These are phyloP conservation scores for Eleusine coracana DNA, from an alignment of 176 grass and related monocot genomes.

Conservation along the genomic window DNA sequence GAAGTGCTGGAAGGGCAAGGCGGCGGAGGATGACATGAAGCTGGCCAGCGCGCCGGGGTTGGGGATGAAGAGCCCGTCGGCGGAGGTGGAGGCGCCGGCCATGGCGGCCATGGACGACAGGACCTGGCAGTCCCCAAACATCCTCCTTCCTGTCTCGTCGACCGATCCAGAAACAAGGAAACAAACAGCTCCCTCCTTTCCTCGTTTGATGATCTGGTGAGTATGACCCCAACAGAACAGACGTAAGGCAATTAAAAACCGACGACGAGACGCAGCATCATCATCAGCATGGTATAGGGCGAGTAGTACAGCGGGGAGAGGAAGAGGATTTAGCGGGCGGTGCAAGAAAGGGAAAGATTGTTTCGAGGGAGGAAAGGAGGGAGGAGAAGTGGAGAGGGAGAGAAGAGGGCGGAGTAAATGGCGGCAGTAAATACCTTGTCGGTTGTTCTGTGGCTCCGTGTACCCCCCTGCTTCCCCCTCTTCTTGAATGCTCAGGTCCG, in stretches of 20 bases:
- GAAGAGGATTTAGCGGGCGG: slow-evolving; percentile 45
- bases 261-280: not conserved
- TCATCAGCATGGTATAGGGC: not conserved
- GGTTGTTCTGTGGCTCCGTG: slow-evolving; percentile 62
- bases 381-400: not conserved
- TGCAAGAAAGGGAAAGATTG: slow-evolving; percentile 38
- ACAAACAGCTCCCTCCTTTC: not conserved
- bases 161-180: not conserved
- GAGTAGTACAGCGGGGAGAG: slow-evolving; percentile 26
- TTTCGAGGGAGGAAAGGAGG: not conserved
- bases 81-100: slow-evolving; percentile 46
- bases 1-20: slow-evolving; percentile 79
- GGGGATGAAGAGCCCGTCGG: slow-evolving; percentile 76
- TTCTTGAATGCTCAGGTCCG: not conserved
- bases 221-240: not conserved
- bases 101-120: slow-evolving; percentile 72
- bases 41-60: slow-evolving; percentile 61
- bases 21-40: slow-evolving; percentile 59
- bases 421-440: slow-evolving; percentile 69
- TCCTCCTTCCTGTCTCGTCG: slow-evolving; percentile 3
- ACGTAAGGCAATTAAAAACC: slow-evolving; percentile 7
- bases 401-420: slow-evolving; percentile 39
- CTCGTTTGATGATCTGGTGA: not conserved
- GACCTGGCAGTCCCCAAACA: slow-evolving; percentile 99
- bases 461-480: not conserved